Base-by-base conservation (phyloP, 1,139 yeast species). In the Yamadazyma atlantica region DNA sequence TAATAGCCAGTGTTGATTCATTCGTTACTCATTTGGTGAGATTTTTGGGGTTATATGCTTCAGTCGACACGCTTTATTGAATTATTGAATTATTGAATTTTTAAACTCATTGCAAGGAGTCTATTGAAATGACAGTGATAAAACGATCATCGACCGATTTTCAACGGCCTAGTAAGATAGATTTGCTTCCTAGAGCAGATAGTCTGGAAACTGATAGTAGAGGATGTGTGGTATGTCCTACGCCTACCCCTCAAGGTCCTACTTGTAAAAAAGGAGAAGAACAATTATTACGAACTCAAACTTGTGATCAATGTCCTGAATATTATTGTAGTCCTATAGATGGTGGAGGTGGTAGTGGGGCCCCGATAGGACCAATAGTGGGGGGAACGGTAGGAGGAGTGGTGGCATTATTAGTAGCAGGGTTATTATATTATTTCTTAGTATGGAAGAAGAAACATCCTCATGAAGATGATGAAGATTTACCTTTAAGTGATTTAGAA, bases 381-480 rank as follows among this genome's bases (percentile, higher is more conserved):
- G 89, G 86, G 4, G 86, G 86, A 19, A 79, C 78, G 2, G 68
- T 76, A 2, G 85, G 82, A 9, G 78, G 77, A 7, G 60, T 71
- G 3, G 69, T 64, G 3, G 51, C 38, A 4, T 51, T 74, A 2
- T 16, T 76, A 2, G 59, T 0, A 32, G 71, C 51, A 2, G 66
- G 65, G 3, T 48, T 68, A 10, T 43, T 62, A 36, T 70, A 61
- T 46, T 70, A 54, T 63, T 60, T 46, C 45, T 67, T 37, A 44
- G 66, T 50, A 16, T 57, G 52, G 61, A 51, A 46, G 48, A 62
- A 55, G 55, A 60, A 49, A 35, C 59, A 53, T 36, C 57, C 5
- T 42, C 45, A 26, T 46, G 52, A 51, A 46, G 56, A 57, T 8
- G 62, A 58, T 24, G 66, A 59, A 36, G 65, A 56, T 33, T 40